Evolutionary conservation across 192 early-diverging fungal species (phyloP), one percentile per base, ranked within the genome.

Genomic region (Backusella mclennaniae): DNA sequence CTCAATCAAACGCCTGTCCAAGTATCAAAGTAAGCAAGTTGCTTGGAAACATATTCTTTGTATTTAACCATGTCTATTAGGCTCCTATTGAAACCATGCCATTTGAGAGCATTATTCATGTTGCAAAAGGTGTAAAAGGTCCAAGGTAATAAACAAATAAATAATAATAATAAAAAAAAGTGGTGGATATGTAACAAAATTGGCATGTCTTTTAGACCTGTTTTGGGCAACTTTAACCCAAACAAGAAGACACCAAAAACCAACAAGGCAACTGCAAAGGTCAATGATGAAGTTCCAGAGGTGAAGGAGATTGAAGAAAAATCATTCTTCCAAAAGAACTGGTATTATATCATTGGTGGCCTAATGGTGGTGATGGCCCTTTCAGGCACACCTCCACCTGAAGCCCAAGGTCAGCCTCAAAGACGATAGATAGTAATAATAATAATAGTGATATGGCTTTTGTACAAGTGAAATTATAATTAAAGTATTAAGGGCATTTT

Each of bases 291-390:
- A 35, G 67, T 39, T 0, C 66, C 72, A 29, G 73, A 59, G 5
- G 73, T 75, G n/a, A 67, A 75, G 15, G 69, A 29, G 11, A 49
- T 69, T 59, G 77, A 78, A 35, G 81, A 82, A 44, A 78, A 82
- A 26, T 71, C 81, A 23, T 82, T 82, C 19, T 79, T 79, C 71
- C 81, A 78, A 66, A 82, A 82, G 70, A 79, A 82, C 35, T 82
- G 81, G 81, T 76, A 76, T 33, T 23, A 71, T n/a, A 39, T 75
- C 12, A 19, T 79, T 4, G 67, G n/a, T 33, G 56, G n/a, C 21
- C 49, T 17, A 23, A 67, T 75, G 21, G 5, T 75, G 8, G 49
- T 78, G 9, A 44, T 78, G 49, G 41, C 53, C 6, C 12, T 66
- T 26, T 15, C 12, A 26, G 71, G 33, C 41, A 33, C 38, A 52